Conservation (phyloP, 768 basidiomycete species). For the Serendipita sp. region DNA sequence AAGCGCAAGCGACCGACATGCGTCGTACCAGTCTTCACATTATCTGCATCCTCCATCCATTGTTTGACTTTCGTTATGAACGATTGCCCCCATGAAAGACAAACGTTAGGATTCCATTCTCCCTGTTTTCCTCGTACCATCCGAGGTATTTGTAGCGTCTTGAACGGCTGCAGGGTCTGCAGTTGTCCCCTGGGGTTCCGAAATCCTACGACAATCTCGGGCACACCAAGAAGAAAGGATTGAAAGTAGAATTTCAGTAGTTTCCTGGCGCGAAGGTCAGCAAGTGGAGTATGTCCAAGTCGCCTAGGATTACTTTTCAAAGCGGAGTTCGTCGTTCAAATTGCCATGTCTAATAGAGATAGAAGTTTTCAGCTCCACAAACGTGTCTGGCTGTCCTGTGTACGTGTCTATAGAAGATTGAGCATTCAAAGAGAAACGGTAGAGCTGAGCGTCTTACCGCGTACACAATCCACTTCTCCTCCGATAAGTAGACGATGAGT, state of each 20-base stretch:
- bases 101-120: conserved; percentile 62
- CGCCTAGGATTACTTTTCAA: conserved; percentile 50
- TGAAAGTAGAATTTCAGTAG: conserved; percentile 87
- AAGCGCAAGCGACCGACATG: conserved; percentile 63
- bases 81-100: conserved; percentile 54
- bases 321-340: conserved; percentile 45
- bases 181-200: conserved; percentile 61
- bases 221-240: conserved; percentile 83
- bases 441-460: conserved; percentile 29
- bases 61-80: conserved; percentile 39
- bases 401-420: conserved; percentile 33
- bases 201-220: conserved; percentile 78
- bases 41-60: conserved; percentile 13
- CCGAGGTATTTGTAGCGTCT: conserved; percentile 66
- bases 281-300: background rate
- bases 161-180: conserved; percentile 49
- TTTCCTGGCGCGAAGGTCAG: conserved; percentile 34
- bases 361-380: conserved; percentile 82
- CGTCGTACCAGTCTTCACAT: conserved; percentile 14
- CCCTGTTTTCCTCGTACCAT: conserved; percentile 55
- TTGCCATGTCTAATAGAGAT: conserved; percentile 39
- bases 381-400: conserved; percentile 43
- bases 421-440: conserved; percentile 7
- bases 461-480: conserved; percentile 82
- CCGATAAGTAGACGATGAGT: conserved; percentile 58